A percentile compares a stretch with the other conserved stretches of the same genome.
These are phyloP conservation scores for Chaetoceros tenuissimus DNA, from an alignment of 108 stramenopile species.

Conservation along the genomic window DNA sequence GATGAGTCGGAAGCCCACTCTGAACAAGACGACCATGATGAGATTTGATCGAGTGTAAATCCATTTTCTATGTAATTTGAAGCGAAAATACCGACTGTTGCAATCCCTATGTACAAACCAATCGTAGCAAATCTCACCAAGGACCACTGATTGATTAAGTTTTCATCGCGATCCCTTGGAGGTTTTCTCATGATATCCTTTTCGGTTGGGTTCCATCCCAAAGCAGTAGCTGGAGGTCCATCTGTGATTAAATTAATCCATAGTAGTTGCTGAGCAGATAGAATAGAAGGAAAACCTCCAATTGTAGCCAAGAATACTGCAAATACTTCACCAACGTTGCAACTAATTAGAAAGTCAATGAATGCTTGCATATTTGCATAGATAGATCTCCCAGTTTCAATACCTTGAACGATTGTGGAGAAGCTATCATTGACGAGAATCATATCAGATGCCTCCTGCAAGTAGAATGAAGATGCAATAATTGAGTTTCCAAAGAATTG, in stretches of 20 bases:
- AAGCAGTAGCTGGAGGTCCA: conserved; percentile 84
- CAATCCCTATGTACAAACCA: conserved; percentile 74
- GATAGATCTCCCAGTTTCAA: conserved; percentile 77
- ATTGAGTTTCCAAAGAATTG: too few relatives aligned
- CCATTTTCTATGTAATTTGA: conserved; percentile 48
- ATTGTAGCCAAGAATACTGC: conserved; percentile 73
- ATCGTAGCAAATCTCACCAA: conserved; percentile 7
- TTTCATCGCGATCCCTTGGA: conserved; percentile 14
- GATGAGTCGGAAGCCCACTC: conserved; percentile 1
- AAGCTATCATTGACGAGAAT: conserved; percentile 87
- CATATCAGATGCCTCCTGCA: conserved; percentile 86
- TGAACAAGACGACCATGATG: conserved; percentile 20
- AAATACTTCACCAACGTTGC: conserved; percentile 86
- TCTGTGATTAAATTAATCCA: conserved; percentile 94
- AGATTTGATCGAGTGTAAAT: conserved; percentile 13
- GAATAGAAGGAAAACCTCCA: conserved; percentile 70
- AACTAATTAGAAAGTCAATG: conserved; percentile 84
- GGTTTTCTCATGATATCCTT: conserved; percentile 53
- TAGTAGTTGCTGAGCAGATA: conserved; percentile 83
- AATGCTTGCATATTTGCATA: conserved; percentile 88
- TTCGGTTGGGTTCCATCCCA: conserved; percentile 77
- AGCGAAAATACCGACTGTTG: conserved; percentile 71
- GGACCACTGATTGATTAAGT: not conserved
- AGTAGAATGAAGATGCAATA: too few relatives aligned
- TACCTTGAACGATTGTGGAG: conserved; percentile 80